Base-by-base conservation (phyloP, 1,284 basidiomycete genomes). In the Tausonia pullulans region DNA sequence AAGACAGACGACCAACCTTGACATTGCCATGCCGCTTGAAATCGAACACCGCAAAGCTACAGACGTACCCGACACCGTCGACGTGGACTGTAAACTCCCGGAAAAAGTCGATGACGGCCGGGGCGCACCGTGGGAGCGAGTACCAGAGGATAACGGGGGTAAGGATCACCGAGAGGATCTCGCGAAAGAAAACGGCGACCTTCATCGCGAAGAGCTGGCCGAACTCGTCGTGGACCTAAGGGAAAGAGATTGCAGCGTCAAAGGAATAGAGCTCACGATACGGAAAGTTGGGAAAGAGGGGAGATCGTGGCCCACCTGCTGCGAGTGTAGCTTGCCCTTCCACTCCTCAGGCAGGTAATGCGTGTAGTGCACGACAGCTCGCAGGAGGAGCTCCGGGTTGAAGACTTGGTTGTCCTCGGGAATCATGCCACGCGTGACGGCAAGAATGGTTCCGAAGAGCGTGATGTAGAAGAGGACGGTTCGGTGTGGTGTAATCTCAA, bases 41-140 rank as follows among this genome's bases (percentile, higher is more conserved):
- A 75, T 98, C 93, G 74, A 98, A 98, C 64, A 96, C 94, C 0
- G 95, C 96, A 77, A 98, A 98, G 67, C 88, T 92, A 74, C 96
- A 98, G 8, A 98, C 90, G 72, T 96, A 95, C 9, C 96, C 95
- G 3, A 96, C 81, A 1, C 93, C 91, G 70, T 97, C 94, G 45
- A 98, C 88, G 74, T 98, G 94, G 0, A 98, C 87, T 0, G 92
- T 90, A 73, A 96, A 98, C 77, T 97, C 93, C 58, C 92, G 83
- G 81, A 97, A 96, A 73, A 98, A 96, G 74, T 98, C 94, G 67
- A 97, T 83, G 69, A 97, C 88, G 0, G 86, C 86, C 6, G 88
- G 87, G 2, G 94, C 89, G 72, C 90, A 94, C 0, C 79, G 79
- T 0, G 95, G 94, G 5, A 98, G 81, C 13, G 92, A 90, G 73